A percentile compares a stretch with the other conserved stretches of the same genome.
These are phyloP conservation scores for Cucurbitaria berberidis DNA, from an alignment of 2,329 filamentous ascomycete species.

Conservation along the genomic window DNA sequence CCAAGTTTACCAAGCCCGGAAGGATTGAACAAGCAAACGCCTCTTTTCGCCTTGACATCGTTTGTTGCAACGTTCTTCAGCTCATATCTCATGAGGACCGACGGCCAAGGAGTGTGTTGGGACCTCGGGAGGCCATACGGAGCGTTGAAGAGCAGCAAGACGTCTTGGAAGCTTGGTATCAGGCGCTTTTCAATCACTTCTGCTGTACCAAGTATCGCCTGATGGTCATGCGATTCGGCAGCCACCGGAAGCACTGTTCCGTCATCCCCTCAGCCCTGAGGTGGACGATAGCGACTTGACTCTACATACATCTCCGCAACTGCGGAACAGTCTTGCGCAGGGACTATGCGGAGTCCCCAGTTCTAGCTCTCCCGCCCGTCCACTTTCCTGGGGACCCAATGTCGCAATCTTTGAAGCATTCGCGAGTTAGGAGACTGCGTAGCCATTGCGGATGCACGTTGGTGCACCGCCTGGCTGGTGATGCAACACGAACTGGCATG, in stretches of 20 bases:
- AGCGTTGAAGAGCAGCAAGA: neutral
- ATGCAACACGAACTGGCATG: neutral
- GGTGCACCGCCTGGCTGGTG: neutral
- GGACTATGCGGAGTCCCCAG: conserved; percentile 29
- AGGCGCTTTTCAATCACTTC: neutral
- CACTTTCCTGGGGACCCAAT: conserved; percentile 5
- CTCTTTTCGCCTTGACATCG: conserved; percentile 16
- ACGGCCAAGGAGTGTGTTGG: no score
- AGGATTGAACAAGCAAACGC: conserved; percentile 22
- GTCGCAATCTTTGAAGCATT: conserved; percentile 3
- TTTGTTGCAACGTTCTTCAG: conserved; percentile 20
- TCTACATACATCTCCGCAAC: neutral
- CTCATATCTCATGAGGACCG: neutral
- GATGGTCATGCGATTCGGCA: neutral
- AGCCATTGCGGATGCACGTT: neutral
- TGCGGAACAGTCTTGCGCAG: conserved; percentile 15
- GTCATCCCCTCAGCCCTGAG: neutral
- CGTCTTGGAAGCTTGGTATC: neutral
- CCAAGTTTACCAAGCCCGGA: conserved; percentile 36
- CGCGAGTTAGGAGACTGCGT: neutral
- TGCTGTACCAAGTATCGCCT: neutral
- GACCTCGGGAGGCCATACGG: conserved; percentile 5
- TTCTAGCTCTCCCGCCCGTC: conserved; percentile 8
- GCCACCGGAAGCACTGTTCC: neutral
- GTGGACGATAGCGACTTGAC: neutral